Evolutionary conservation across 306 rosid genomes (phyloP).

Genomic region (Dalbergia cultrata): DNA sequence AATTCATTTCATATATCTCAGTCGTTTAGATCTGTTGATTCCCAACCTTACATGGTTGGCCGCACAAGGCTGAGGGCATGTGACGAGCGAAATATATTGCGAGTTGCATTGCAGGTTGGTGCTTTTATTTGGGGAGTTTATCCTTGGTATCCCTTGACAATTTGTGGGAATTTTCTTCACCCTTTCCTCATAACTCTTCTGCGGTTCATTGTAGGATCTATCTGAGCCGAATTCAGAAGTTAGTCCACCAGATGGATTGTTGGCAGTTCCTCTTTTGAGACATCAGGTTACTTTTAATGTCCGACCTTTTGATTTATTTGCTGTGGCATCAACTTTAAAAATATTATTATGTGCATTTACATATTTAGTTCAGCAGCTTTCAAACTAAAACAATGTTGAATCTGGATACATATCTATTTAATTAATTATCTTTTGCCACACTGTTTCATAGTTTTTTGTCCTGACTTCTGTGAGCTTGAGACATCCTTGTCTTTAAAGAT

Average conservation of each 20-base stretch:
- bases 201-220: conserved; percentile 65
- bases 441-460: neutral
- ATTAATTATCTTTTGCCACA: conserved; percentile 17
- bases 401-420: neutral
- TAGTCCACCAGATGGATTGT: conserved; percentile 68
- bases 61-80: conserved; percentile 63
- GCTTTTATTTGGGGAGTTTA: conserved; percentile 36
- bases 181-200: conserved; percentile 25
- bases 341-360: conserved; percentile 14
- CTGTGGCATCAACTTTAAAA: neutral
- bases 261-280: conserved; percentile 75
- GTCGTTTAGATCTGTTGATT: conserved; percentile 52
- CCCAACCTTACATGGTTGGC: conserved; percentile 53
- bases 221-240: conserved; percentile 79
- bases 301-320: conserved; percentile 17
- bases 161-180: neutral
- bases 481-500: conserved; percentile 18
- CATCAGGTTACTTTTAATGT: conserved; percentile 66
- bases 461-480: conserved; percentile 12
- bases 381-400: neutral
- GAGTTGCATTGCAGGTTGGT: conserved; percentile 84
- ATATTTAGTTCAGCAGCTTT: conserved; percentile 16
- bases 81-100: conserved; percentile 71
- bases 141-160: conserved; percentile 27
- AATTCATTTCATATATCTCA: conserved; percentile 55